Percentiles rank a stretch among this genome's conserved stretches.
These are phyloP conservation scores for Arctostaphylos glauca DNA, from an alignment of 148 eudicot genomes.

Conservation along the genomic window DNA sequence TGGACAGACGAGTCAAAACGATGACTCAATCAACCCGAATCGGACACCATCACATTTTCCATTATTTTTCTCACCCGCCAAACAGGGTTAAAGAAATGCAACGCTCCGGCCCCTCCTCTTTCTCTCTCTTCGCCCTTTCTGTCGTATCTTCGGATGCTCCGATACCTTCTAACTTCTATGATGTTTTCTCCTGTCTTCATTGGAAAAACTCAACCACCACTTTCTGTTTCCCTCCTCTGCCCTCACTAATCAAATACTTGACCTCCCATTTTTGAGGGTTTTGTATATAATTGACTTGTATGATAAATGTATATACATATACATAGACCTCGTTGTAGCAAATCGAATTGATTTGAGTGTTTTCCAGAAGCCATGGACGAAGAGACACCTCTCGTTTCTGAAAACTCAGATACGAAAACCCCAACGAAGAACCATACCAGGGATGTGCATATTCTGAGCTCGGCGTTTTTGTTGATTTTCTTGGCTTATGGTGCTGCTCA, in stretches of 20 bases:
- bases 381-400: constrained; percentile 47
- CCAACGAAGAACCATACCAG: constrained; percentile 33
- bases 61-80: constrained; percentile 10
- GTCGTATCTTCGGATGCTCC: constrained; percentile 25
- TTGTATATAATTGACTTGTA: background rate
- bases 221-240: background rate
- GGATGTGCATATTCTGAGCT: constrained; percentile 77
- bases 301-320: background rate
- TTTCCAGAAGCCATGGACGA: constrained; percentile 38
- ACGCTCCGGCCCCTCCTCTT: background rate
- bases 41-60: background rate
- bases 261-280: background rate
- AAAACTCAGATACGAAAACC: constrained; percentile 24
- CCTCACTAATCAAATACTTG: background rate
- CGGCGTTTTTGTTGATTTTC: constrained; percentile 77
- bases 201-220: constrained; percentile 18
- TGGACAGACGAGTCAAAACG: too few relatives aligned
- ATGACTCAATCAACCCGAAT: too few relatives aligned
- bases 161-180: background rate
- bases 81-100: constrained; percentile 10
- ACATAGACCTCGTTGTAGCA: background rate
- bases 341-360: background rate
- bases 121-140: constrained; percentile 11
- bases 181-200: constrained; percentile 12
- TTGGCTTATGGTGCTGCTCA: constrained; percentile 93